Evolutionary conservation across 2,329 filamentous ascomycete species (phyloP).

Genomic region (Colletotrichum lindemuthianum): DNA sequence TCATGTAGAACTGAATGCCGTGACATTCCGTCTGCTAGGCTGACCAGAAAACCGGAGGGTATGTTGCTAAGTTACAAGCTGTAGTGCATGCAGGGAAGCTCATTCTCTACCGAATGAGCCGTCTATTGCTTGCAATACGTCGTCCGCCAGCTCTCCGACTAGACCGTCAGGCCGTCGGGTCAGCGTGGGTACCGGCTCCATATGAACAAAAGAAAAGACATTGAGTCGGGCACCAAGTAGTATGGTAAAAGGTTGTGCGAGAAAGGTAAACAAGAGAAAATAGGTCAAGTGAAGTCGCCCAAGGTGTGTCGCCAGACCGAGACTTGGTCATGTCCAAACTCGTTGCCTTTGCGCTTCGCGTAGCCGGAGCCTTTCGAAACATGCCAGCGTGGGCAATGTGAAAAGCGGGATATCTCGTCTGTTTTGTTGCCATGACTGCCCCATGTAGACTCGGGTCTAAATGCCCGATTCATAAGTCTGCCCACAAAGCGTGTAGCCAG

Average conservation of each 20-base stretch:
- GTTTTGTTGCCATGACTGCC: slow-evolving; percentile 32
- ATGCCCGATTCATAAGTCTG: slow-evolving; percentile 33
- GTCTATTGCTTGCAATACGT: slow-evolving; percentile 22
- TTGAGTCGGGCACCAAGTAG: slow-evolving; percentile 17
- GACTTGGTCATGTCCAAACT: neutral
- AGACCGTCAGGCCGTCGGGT: neutral
- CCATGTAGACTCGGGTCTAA: slow-evolving; percentile 31
- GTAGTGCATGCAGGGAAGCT: slow-evolving; percentile 10
- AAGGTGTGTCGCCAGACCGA: slow-evolving; percentile 1
- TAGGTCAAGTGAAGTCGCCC: neutral
- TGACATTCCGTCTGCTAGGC: slow-evolving; percentile 14
- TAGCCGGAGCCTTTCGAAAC: slow-evolving; percentile 10
- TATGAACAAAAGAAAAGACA: slow-evolving; percentile 28
- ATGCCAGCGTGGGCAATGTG: neutral
- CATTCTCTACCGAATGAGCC: slow-evolving; percentile 12
- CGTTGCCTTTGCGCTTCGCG: neutral
- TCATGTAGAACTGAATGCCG: slow-evolving; percentile 13
- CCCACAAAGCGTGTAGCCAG: slow-evolving; percentile 16
- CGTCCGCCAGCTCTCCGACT: slow-evolving; percentile 14
- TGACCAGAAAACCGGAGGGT: slow-evolving; percentile 17
- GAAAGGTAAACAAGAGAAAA: slow-evolving; percentile 17
- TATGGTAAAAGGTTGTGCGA: slow-evolving; percentile 27
- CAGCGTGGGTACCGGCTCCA: slow-evolving; percentile 3
- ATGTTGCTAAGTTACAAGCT: slow-evolving; percentile 32
- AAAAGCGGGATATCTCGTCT: slow-evolving; percentile 30